Percentiles rank a stretch among this genome's conserved stretches.
phyloP scores from a whole-genome alignment of 208 protist species.

The Wallacemonas rigidus region DNA sequence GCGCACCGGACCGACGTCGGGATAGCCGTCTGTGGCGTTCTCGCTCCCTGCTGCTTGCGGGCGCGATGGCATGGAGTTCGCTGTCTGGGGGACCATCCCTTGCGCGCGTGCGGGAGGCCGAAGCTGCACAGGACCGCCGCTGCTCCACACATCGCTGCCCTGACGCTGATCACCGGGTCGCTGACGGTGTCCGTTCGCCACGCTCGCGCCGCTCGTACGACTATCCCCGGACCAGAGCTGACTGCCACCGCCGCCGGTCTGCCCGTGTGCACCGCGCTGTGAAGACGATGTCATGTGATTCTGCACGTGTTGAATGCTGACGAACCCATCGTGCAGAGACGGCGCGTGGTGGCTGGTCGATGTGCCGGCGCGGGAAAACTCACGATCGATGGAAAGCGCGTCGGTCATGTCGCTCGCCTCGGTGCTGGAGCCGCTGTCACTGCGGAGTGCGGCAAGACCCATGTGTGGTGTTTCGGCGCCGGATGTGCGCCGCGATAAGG shows the following conservation, averaged over 20 bases:
- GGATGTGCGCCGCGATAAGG: slow-evolving; percentile 2
- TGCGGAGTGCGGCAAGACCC: slow-evolving; percentile 11
- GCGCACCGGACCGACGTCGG: background rate
- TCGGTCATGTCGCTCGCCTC: background rate
- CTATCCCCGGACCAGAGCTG: slow-evolving; percentile 7
- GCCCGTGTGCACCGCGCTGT: slow-evolving; percentile 2
- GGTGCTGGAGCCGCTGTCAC: slow-evolving; percentile 8
- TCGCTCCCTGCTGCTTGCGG: background rate
- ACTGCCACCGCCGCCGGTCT: background rate
- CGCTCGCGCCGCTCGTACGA: slow-evolving; percentile 9
- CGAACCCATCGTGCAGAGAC: slow-evolving; percentile 17
- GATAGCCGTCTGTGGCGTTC: background rate
- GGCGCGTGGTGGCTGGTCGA: background rate
- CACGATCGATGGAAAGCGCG: background rate
- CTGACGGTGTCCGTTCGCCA: slow-evolving; percentile 16
- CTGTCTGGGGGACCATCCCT: background rate
- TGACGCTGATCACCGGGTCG: background rate
- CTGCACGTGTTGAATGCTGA: slow-evolving; percentile 15
- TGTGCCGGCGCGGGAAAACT: background rate
- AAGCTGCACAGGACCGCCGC: background rate
- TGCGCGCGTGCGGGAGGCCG: background rate
- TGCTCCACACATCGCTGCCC: slow-evolving; percentile 2
- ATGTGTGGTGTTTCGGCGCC: slow-evolving; percentile 14
- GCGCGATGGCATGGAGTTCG: slow-evolving; percentile 4
- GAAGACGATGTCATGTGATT: slow-evolving; percentile 5